Base-by-base conservation (phyloP, 202 grass and related monocot genomes). In the Panicum hallii region DNA sequence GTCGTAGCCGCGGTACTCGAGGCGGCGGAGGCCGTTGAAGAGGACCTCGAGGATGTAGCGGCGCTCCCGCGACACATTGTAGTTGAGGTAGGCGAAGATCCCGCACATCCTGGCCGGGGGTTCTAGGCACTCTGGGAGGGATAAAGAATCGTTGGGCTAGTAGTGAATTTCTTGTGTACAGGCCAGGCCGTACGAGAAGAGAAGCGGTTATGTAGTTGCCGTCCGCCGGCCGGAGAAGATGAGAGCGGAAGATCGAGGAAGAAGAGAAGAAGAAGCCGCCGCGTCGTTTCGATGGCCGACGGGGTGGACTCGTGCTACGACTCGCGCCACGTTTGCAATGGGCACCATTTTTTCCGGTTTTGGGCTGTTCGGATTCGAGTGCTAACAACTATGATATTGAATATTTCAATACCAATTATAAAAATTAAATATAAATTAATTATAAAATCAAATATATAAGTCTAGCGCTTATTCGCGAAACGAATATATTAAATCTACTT, bases 81-180 rank as follows among this genome's bases (percentile, higher is more conserved):
- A 96, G 82, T 99, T 99, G 88, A 99, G 90, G 86, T 96, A 99
- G 2, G 96, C 96, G 74, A 99, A 99, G 78, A 99, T 99, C 82
- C 96, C 96, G 76, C 96, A 99, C 96, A 99, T 99, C 76, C 55
- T 83, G 23, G 11, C 8, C 15, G 15, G 47, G 28, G 46, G 58
- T 30, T 62, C 11, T 62, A 60, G 9, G 56, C 56, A 62, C 58
- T 62, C 10, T 26, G 56, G n/a, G 55, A 19, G 54, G 53, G 6
- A 8, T 30, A 47, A 46, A 10, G 54, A 12, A n/a, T 7, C 10
- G 5, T 11, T 19, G 1, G 6, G 6, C 45, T 42, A 13, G 76
- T 20, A 65, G 60, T 6, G 2, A 1, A 13, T 56, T 20, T 9
- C 7, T 56, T n/a, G 6, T 16, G 46, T 3, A 15, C 1, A 34